These are phyloP conservation scores for Solanum stenotomum DNA, from an alignment of 257 asterid species.

Conservation along the genomic window DNA sequence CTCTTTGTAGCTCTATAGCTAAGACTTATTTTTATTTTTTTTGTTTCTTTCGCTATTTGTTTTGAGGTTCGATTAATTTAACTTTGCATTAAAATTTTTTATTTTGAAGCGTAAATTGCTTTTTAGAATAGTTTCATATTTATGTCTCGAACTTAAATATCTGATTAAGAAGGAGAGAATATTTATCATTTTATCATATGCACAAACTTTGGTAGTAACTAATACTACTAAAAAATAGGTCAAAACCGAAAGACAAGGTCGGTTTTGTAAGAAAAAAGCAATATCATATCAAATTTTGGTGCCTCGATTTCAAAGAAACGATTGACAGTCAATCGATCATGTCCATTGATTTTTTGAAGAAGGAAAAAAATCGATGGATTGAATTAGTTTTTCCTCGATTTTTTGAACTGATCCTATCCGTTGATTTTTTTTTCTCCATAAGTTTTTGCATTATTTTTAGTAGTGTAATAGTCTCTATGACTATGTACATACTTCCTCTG, in stretches of 20 bases:
- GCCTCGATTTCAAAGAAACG: too few relatives aligned
- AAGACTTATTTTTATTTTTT: not conserved
- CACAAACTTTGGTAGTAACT: not conserved
- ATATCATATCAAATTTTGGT: not conserved
- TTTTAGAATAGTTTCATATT: not conserved
- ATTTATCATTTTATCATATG: not conserved
- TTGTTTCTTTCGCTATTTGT: not conserved
- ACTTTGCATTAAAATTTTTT: accelerated
- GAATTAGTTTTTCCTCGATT: too few relatives aligned
- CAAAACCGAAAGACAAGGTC: not conserved
- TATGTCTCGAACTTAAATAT: not conserved
- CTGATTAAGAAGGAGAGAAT: not conserved
- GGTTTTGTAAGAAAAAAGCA: not conserved
- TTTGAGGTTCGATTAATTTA: not conserved
- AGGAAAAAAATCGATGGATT: not conserved
- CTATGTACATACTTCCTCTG: too few relatives aligned
- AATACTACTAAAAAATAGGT: too few relatives aligned
- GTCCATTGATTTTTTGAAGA: too few relatives aligned
- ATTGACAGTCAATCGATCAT: too few relatives aligned
- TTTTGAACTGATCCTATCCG: not conserved
- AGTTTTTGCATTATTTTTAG: not conserved
- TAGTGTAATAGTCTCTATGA: not conserved
- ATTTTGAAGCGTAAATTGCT: not conserved
- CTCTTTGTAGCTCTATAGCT: not conserved
- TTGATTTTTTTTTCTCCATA: not conserved